Evolutionary conservation across 1,284 basidiomycete species (phyloP), one percentile per base, ranked within the genome.

Genomic region (Sanguinoderma infundibulare): DNA sequence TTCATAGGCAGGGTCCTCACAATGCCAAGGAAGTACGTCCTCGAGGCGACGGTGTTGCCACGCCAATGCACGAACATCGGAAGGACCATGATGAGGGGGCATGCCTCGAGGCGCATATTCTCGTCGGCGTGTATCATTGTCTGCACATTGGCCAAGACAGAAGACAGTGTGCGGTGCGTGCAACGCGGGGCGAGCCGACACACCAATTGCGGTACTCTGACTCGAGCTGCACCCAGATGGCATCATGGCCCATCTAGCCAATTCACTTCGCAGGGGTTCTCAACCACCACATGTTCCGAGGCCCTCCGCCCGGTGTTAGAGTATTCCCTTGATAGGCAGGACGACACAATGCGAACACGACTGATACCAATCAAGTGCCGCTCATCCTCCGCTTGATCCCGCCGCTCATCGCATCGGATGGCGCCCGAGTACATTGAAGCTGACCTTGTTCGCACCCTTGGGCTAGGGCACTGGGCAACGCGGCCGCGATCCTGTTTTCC

Each of bases 81-180:
- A 50, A 47, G 60, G 54, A 62, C 39, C 57, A 52, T 59, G 52
- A 36, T 36, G 47, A 61, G 46, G 35, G 46, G 50, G 26, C 10
- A 9, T 32, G 54, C 63, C 63, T 65, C 53, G 49, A 61, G 63
- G 63, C 57, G 14, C 32, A n/a, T 49, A 20, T 51, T 30, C 59
- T 8, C 15, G 9, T 35, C 28, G 22, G 17, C 42, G 3, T 30
- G 15, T 30, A 42, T 58, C 55, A 58, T 44, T 44, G 24, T 24
- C 17, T 50, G 26, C 28, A n/a, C 17, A 8, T 49, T 34, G 28
- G n/a, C 30, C 5, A 9, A 20, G 24, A 26, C 5, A 28, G 24
- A 20, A 17, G 47, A 26, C 47, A 17, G 17, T 9, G 30, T 49
- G 26, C n/a, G n/a, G n/a, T n/a, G n/a, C n/a, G n/a, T n/a, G n/a